Conservation (phyloP, 176 grass and related monocot genomes). For the Neostapfia colusana region DNA sequence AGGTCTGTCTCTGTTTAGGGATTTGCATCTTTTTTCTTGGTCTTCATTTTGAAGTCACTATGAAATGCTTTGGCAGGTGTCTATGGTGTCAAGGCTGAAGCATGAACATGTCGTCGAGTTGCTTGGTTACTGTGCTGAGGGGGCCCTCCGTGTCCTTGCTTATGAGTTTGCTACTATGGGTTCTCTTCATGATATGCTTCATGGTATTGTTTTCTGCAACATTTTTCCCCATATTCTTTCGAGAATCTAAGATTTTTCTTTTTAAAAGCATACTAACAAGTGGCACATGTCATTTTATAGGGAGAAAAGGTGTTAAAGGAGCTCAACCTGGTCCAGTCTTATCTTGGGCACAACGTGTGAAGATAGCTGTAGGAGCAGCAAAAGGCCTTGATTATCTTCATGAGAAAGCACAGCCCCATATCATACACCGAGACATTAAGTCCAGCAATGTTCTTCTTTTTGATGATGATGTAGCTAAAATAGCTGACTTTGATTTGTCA, state of each 20-base stretch:
- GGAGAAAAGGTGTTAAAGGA: constrained; percentile 80
- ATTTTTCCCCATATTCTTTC: constrained; percentile 4
- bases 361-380: constrained; percentile 78
- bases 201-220: constrained; percentile 52
- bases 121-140: constrained; percentile 73
- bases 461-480: constrained; percentile 73
- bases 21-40: background rate
- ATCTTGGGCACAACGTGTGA: constrained; percentile 70
- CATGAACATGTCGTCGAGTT: constrained; percentile 87
- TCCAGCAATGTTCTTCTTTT: constrained; percentile 86
- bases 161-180: constrained; percentile 84
- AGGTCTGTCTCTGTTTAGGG: constrained; percentile 46
- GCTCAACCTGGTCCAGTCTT: constrained; percentile 76
- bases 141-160: constrained; percentile 57
- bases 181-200: constrained; percentile 85
- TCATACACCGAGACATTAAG: constrained; percentile 80
- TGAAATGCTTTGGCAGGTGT: constrained; percentile 46
- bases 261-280: background rate
- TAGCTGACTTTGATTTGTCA: constrained; percentile 79
- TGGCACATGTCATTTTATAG: constrained; percentile 35
- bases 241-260: no score
- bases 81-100: constrained; percentile 73
- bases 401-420: constrained; percentile 75
- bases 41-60: background rate
- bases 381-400: constrained; percentile 83